Evolutionary conservation across 768 basidiomycete species (phyloP).

Genomic region (Lyophyllum atratum): DNA sequence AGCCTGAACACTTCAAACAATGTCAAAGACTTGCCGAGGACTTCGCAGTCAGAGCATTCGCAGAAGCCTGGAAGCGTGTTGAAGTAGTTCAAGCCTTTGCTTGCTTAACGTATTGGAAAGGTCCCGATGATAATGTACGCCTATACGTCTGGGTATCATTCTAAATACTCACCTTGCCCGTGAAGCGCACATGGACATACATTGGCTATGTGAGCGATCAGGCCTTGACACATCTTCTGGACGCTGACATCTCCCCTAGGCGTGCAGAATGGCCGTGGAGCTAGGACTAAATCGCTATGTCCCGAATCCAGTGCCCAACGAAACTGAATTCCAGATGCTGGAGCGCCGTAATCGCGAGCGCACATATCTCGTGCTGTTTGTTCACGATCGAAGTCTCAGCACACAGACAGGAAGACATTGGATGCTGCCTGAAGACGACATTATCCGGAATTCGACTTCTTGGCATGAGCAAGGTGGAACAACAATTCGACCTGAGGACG

Average conservation of each 20-base stretch:
- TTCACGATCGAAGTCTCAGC: slow-evolving; percentile 84
- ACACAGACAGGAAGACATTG: slow-evolving; percentile 85
- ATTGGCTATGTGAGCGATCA: slow-evolving; percentile 72
- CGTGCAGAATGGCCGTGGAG: slow-evolving; percentile 87
- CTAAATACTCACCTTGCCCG: slow-evolving; percentile 16
- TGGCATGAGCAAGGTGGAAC: slow-evolving; percentile 71
- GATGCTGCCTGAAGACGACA: slow-evolving; percentile 89
- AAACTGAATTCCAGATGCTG: slow-evolving; percentile 63
- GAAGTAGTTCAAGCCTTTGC: slow-evolving; percentile 90
- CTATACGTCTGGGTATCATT: slow-evolving; percentile 8
- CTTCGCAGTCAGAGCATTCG: slow-evolving; percentile 76
- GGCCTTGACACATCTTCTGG: neutral
- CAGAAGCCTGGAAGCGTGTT: slow-evolving; percentile 76
- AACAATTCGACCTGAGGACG: slow-evolving; percentile 72
- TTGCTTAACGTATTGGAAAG: slow-evolving; percentile 88
- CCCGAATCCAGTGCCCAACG: slow-evolving; percentile 52
- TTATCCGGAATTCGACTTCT: slow-evolving; percentile 63
- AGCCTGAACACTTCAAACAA: slow-evolving; percentile 62
- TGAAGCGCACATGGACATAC: slow-evolving; percentile 81
- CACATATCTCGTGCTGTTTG: slow-evolving; percentile 83
- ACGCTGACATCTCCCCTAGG: slow-evolving; percentile 39
- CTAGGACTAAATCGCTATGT: slow-evolving; percentile 76
- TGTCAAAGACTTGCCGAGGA: slow-evolving; percentile 76
- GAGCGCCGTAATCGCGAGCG: slow-evolving; percentile 86
- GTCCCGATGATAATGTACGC: slow-evolving; percentile 79